phyloP scores from a whole-genome alignment of 805 yeast species.

The Naumovozyma baii region DNA sequence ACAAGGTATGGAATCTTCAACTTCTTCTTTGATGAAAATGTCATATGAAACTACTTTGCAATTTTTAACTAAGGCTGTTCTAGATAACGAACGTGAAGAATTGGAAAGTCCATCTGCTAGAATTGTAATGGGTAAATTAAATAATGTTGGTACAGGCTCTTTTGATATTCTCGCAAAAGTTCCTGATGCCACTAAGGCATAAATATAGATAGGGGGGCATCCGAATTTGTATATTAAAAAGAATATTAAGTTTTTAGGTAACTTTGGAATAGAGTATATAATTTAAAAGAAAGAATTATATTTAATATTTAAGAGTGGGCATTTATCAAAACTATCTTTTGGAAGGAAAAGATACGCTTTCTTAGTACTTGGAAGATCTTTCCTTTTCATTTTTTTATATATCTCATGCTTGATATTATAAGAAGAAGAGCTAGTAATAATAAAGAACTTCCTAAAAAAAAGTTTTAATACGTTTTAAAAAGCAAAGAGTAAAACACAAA shows the following conservation, averaged over 20 bases:
- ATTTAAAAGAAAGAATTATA: not conserved
- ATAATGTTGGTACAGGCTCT: constrained; percentile 91
- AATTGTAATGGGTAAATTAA: constrained; percentile 82
- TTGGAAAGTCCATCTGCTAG: constrained; percentile 88
- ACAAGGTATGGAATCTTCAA: constrained; percentile 93
- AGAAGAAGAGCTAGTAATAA: no score
- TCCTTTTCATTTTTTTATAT: no score
- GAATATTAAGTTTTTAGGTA: not conserved
- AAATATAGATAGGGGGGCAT: not conserved
- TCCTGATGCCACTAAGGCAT: constrained; percentile 15
- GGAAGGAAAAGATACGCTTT: no score
- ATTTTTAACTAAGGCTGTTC: constrained; percentile 90
- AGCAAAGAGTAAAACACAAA: no score
- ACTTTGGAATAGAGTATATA: not conserved
- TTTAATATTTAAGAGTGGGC: no score
- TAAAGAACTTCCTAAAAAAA: no score
- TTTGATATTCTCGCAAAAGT: constrained; percentile 60
- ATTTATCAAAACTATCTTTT: no score
- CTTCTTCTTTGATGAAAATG: constrained; percentile 97
- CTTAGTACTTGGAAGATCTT: no score
- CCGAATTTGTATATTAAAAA: not conserved
- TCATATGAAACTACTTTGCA: constrained; percentile 97
- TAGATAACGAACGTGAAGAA: constrained; percentile 82
- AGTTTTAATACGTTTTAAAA: no score
- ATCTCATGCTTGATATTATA: no score